phyloP scores from a whole-genome alignment of 129 eudicot species.

The Calendula officinalis region DNA sequence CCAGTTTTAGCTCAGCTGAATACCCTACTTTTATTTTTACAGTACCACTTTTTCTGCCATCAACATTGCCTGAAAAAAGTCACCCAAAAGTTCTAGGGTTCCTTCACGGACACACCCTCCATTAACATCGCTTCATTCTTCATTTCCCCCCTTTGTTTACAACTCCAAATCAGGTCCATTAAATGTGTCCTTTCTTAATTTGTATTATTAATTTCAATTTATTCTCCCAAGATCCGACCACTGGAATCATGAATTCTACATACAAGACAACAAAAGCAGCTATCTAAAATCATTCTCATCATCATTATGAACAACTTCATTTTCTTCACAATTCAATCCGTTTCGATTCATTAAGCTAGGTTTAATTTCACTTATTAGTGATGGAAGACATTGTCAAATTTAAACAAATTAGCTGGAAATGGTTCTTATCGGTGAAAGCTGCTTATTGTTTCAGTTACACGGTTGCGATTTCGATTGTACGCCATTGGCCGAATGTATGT shows the following conservation, averaged over 20 bases:
- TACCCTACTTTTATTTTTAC: constrained; percentile 21
- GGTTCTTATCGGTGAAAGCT: constrained; percentile 55
- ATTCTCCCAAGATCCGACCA: constrained; percentile 36
- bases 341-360: background rate
- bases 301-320: no score
- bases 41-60: constrained; percentile 27
- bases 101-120: constrained; percentile 25
- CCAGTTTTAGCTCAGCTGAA: constrained; percentile 1
- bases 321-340: no score
- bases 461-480: constrained; percentile 55
- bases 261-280: constrained; percentile 5
- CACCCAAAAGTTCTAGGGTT: constrained; percentile 29
- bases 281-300: background rate
- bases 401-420: constrained; percentile 64
- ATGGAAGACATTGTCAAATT: constrained; percentile 95
- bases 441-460: constrained; percentile 43
- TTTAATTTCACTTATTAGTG: background rate
- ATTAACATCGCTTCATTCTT: background rate
- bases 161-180: background rate
- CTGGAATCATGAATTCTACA: constrained; percentile 5
- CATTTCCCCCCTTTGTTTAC: background rate
- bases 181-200: constrained; percentile 13
- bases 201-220: background rate
- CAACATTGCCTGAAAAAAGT: constrained; percentile 36
- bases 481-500: constrained; percentile 89